Evolutionary conservation across 805 yeast genomes (phyloP).

Genomic region (Citeromyces matritensis): DNA sequence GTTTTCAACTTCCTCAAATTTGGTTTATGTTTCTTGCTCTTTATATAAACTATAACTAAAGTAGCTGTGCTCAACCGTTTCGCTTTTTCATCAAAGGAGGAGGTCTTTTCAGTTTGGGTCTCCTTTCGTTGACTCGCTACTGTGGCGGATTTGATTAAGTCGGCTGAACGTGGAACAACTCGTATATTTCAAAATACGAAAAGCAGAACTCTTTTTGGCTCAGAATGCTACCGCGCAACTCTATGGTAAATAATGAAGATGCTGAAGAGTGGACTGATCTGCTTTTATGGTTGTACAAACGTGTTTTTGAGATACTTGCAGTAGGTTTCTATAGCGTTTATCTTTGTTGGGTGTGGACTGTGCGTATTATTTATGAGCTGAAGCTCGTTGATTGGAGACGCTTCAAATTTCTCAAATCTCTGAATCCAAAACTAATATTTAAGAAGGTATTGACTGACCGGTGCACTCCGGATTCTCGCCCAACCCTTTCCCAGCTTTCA

Average conservation of each 20-base stretch:
- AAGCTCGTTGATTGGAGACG: constrained; percentile 46
- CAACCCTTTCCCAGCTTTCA: constrained; percentile 88
- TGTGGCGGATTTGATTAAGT: constrained; percentile 61
- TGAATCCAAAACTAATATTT: too few species aligned
- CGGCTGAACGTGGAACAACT: constrained; percentile 88
- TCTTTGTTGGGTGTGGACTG: constrained; percentile 83
- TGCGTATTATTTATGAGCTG: constrained; percentile 80
- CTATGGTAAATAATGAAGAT: constrained; percentile 71
- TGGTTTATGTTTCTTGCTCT: constrained; percentile 46
- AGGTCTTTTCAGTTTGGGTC: constrained; percentile 65
- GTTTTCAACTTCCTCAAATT: constrained; percentile 41
- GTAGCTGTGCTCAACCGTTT: constrained; percentile 52
- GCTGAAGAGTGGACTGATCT: constrained; percentile 64
- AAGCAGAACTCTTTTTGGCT: constrained; percentile 13
- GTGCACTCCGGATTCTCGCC: constrained; percentile 69
- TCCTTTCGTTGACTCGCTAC: constrained; percentile 72
- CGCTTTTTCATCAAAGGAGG: constrained; percentile 92
- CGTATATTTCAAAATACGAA: constrained; percentile 12
- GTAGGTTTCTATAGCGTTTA: constrained; percentile 82
- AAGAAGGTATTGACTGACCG: too few species aligned
- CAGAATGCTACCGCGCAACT: constrained; percentile 23
- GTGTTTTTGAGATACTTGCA: constrained; percentile 84
- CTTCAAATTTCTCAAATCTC: constrained; percentile 11
- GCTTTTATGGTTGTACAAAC: constrained; percentile 82
- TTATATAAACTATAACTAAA: constrained; percentile 38